Conservation (phyloP, 305 asterid species). For the Fraxinus dipetala region DNA sequence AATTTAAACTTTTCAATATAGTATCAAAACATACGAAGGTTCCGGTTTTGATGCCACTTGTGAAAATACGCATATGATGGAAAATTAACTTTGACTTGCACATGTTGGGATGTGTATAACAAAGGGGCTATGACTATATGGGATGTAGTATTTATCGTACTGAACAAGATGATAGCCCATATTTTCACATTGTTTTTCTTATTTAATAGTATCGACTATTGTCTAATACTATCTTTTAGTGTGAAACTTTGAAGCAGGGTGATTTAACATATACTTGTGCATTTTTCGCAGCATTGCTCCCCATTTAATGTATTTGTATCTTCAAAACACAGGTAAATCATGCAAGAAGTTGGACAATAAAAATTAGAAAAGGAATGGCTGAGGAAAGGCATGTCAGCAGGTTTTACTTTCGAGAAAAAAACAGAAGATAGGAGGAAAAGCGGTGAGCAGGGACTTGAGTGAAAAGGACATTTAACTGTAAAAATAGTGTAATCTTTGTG, state of each 20-base stretch:
- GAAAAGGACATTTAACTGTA: conserved; percentile 35
- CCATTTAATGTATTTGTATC: conserved; percentile 16
- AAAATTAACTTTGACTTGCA: background rate
- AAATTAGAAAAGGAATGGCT: background rate
- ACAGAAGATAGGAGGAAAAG: conserved; percentile 25
- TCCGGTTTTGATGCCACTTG: background rate
- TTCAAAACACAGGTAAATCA: conserved; percentile 28
- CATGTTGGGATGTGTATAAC: background rate
- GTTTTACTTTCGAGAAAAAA: conserved; percentile 23
- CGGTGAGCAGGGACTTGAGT: conserved; percentile 25
- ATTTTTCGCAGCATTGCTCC: conserved; percentile 17
- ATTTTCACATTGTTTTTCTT: background rate
- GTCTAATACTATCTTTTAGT: background rate
- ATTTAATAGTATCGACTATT: background rate
- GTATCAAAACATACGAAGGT: background rate
- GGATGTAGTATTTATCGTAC: background rate
- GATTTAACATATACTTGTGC: conserved; percentile 1
- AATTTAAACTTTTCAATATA: background rate
- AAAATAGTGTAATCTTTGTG: conserved; percentile 42
- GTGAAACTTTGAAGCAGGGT: background rate
- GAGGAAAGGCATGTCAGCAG: conserved; percentile 21
- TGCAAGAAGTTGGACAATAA: conserved; percentile 17
- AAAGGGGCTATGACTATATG: background rate
- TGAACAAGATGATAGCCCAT: background rate
- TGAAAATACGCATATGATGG: background rate